Evolutionary conservation across 192 early-diverging fungal genomes (phyloP).

Genomic region (Glomus cerebriforme): DNA sequence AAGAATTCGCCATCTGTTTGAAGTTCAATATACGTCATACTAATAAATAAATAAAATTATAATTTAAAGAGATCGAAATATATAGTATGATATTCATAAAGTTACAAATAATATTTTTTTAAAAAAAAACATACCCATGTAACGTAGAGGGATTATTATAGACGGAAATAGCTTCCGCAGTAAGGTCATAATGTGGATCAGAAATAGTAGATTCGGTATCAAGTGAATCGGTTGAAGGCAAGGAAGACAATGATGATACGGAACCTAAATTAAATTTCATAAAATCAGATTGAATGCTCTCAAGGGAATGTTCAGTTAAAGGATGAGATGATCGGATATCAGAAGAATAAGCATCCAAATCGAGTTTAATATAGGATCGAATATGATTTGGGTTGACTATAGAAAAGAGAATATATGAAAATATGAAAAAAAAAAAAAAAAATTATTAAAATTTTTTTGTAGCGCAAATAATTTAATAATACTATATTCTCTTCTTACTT

Average conservation of each 20-base stretch:
- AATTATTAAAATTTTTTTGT: too few species aligned
- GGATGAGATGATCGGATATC: not conserved
- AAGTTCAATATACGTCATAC: conserved; percentile 43
- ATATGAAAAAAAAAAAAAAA: not conserved
- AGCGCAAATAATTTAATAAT: not conserved
- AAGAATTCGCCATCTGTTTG: conserved; percentile 61
- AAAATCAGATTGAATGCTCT: not conserved
- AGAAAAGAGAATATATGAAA: not conserved
- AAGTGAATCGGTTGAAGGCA: not conserved
- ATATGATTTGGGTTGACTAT: not conserved
- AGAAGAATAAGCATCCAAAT: not conserved
- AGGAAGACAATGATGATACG: not conserved
- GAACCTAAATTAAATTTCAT: not conserved
- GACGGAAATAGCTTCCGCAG: not conserved
- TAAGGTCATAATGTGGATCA: not conserved
- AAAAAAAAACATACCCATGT: not conserved
- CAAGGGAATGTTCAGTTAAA: not conserved
- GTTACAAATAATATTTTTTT: too few species aligned
- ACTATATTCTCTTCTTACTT: not conserved
- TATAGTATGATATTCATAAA: too few species aligned
- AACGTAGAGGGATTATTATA: not conserved
- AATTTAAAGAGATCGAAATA: too few species aligned
- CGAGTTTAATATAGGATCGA: not conserved
- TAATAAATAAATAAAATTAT: not conserved
- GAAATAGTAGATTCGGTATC: not conserved